Evolutionary conservation across 495 filamentous ascomycete genomes (phyloP), one percentile per base, ranked within the genome.

Genomic region (Niebla homalea): DNA sequence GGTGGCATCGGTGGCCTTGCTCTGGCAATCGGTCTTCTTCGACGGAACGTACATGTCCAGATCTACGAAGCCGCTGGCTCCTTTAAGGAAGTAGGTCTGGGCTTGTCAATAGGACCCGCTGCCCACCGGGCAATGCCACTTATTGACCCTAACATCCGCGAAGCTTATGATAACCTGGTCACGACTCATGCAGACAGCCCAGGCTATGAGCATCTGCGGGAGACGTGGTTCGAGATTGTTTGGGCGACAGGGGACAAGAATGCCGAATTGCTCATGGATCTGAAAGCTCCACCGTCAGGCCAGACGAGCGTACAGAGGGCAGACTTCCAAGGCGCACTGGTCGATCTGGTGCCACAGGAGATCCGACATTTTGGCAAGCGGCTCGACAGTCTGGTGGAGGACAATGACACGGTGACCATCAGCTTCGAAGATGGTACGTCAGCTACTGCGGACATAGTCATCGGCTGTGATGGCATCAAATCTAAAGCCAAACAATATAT

Each of bases 391-490:
- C 62, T 55, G 23, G 52, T 54, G 2, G 70, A 66, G 2, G 59
- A 65, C 15, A 60, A 66, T 11, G 65, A 70, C 53, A 58, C 8
- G 14, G 46, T 23, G 56, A 60, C 45, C 4, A 37, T 51, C 26
- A 20, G 25, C 49, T 60, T 53, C 50, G 53, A 44, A 52, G 60
- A 54, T 51, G 57, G 48, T 43, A 53, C 16, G 49, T 51, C 26
- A 56, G 57, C 25, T 55, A 54, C 18, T 37, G 64, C 61, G 0
- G 67, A 71, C 52, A 67, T 69, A 12, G 73, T 79, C 3, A 60
- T 83, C 21, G 77, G 76, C 0, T 76, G 74, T 54, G 77, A 81
- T 66, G 78, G 79, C 1, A 77, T 83, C 48, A 70, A 73, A 52
- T 72, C 69, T 1, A 61, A 56, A 22, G 67, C 73, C 4, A 66